These are phyloP conservation scores for Macrocybe gigantea DNA, from an alignment of 768 basidiomycete genomes.

Conservation along the genomic window DNA sequence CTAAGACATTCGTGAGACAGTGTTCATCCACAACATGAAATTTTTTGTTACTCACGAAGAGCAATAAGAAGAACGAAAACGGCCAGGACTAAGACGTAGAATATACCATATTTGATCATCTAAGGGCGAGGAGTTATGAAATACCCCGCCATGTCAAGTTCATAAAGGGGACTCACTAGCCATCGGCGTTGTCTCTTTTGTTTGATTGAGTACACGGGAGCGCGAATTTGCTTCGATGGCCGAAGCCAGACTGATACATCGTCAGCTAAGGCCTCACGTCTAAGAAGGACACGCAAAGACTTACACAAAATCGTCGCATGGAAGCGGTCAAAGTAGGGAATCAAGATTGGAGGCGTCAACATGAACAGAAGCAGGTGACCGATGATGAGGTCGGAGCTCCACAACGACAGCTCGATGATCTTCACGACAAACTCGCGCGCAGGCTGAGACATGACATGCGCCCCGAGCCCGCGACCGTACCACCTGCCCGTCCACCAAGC, in stretches of 20 bases:
- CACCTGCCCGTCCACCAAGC: slow-evolving; percentile 99
- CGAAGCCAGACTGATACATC: slow-evolving; percentile 77
- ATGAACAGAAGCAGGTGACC: slow-evolving; percentile 88
- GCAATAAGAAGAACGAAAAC: slow-evolving; percentile 73
- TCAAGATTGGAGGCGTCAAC: slow-evolving; percentile 79
- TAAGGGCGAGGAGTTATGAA: slow-evolving; percentile 18
- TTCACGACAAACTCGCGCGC: slow-evolving; percentile 97
- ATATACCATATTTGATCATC: slow-evolving; percentile 79
- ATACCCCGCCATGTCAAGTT: background rate
- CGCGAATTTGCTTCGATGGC: slow-evolving; percentile 90
- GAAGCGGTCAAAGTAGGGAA: slow-evolving; percentile 88
- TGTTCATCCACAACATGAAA: slow-evolving; percentile 4
- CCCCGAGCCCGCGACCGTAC: slow-evolving; percentile 92
- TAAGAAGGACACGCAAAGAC: slow-evolving; percentile 20
- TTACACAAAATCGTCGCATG: slow-evolving; percentile 90
- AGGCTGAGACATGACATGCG: slow-evolving; percentile 94
- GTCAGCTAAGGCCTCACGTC: background rate
- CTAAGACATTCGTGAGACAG: slow-evolving; percentile 24
- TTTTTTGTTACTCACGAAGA: slow-evolving; percentile 51
- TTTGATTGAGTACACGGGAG: slow-evolving; percentile 86
- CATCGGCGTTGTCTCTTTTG: slow-evolving; percentile 85
- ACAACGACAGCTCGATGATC: slow-evolving; percentile 91
- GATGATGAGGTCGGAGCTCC: slow-evolving; percentile 90
- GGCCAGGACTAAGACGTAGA: slow-evolving; percentile 66
- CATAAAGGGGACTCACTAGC: slow-evolving; percentile 52